Evolutionary conservation across 1,284 basidiomycete genomes (phyloP).

Genomic region (Puccinia coronata): DNA sequence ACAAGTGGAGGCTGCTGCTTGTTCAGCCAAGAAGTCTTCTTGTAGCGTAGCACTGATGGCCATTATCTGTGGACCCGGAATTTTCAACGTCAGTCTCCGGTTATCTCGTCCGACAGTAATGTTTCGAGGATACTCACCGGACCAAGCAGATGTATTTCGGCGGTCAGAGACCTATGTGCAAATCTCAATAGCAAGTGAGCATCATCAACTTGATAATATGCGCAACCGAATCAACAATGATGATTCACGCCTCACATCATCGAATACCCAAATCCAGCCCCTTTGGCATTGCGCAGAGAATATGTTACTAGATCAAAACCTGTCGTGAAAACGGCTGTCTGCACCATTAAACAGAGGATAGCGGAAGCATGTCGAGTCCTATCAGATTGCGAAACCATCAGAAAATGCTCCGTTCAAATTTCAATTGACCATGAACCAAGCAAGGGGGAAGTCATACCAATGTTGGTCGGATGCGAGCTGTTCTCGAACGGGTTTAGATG

Average conservation of each 20-base stretch:
- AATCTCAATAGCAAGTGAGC: background rate
- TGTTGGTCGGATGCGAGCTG: background rate
- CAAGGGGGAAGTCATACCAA: background rate
- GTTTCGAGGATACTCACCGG: constrained; percentile 1
- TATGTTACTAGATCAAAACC: background rate
- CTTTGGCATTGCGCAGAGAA: background rate
- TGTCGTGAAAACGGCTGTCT: constrained; percentile 22
- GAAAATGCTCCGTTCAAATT: background rate
- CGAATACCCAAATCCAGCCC: constrained; percentile 4
- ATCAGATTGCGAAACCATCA: background rate
- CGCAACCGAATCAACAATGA: background rate
- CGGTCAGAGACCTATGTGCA: constrained; percentile 5
- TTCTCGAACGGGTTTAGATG: background rate
- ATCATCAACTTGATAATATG: too few species aligned
- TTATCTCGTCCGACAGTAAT: background rate
- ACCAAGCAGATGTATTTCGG: constrained; percentile 25
- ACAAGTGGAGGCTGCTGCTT: background rate
- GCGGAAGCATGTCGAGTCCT: background rate
- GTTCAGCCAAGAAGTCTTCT: constrained; percentile 13
- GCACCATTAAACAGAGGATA: background rate
- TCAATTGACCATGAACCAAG: background rate
- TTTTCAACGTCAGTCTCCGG: background rate
- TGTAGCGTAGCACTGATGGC: constrained; percentile 22
- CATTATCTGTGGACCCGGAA: constrained; percentile 1
- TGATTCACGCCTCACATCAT: background rate